phyloP scores from a whole-genome alignment of 1,284 basidiomycete genomes.

The Boletus smithii region DNA sequence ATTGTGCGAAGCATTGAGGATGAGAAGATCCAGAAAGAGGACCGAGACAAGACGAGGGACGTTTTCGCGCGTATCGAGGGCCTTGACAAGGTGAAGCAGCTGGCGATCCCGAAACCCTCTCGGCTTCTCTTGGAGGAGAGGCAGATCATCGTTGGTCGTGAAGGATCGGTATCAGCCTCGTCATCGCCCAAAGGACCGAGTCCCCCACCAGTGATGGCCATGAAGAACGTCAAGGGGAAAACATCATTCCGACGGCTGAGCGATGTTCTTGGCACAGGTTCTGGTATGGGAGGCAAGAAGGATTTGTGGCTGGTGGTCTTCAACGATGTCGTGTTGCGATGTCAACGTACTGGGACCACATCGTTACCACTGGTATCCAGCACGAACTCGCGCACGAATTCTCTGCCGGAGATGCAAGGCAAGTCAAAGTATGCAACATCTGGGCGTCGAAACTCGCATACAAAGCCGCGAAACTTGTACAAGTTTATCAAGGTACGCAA shows the following conservation, averaged over 20 bases:
- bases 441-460: constrained; percentile 66
- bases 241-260: constrained; percentile 82
- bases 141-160: constrained; percentile 41
- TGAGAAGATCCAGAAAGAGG: constrained; percentile 94
- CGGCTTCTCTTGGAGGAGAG: constrained; percentile 85
- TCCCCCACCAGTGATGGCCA: constrained; percentile 50
- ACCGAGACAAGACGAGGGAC: constrained; percentile 91
- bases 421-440: constrained; percentile 79
- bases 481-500: constrained; percentile 72
- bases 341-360: constrained; percentile 87
- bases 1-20: constrained; percentile 97
- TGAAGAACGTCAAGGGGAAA: constrained; percentile 67
- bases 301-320: constrained; percentile 95
- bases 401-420: constrained; percentile 74
- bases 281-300: constrained; percentile 67
- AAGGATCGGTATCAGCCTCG: constrained; percentile 25
- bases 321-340: constrained; percentile 91
- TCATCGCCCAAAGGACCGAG: constrained; percentile 42
- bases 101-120: constrained; percentile 87
- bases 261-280: constrained; percentile 63
- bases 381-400: constrained; percentile 65
- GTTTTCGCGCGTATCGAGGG: constrained; percentile 95
- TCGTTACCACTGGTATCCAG: constrained; percentile 78
- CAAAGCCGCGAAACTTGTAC: constrained; percentile 85
- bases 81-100: constrained; percentile 81